Base-by-base conservation (phyloP, 345 rosid species). In the Brassica rapa region DNA sequence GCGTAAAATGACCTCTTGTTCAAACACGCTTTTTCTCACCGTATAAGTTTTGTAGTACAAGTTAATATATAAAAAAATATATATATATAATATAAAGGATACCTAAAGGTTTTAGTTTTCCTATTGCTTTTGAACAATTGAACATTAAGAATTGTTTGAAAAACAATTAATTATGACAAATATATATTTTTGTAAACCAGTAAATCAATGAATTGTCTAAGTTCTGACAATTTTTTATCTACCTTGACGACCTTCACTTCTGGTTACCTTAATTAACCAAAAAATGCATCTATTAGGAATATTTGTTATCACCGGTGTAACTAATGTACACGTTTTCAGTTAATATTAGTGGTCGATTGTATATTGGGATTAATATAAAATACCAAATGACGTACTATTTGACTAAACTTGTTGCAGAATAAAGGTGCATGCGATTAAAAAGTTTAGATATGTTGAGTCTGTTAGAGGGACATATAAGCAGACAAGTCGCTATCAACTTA, bases 391-490 rank as follows among this genome's bases (percentile, higher is more conserved):
- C 5, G 37, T 65, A 60, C 53, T 12, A 61, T n/a, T 71, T 73
- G 74, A 74, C 61, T 62, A 33, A 46, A 78, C 29, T 61, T 68
- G 83, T 80, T 75, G 56, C 27, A 65, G 68, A 59, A 43, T 70
- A 46, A 71, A 71, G 83, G 49, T 75, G 70, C 80, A 80, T 16
- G 33, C 10, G 71, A 70, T 70, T 65, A 9, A 5, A 56, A 15
- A 62, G 73, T 65, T 65, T 70, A 56, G 68, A 70, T 75, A 56
- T 71, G 77, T 80, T 75, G 62, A 63, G 70, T 80, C 69, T 75
- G 80, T 80, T 75, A 33, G 77, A 75, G 73, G 64, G 77, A 75
- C 80, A 80, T 30, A 75, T 25, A 71, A 16, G 80, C 77, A 80
- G 77, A 80, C 77, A 65, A 57, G 83, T 75, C 83, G 64, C 69